A percentile compares a stretch with the other conserved stretches of the same genome.
phyloP scores from a whole-genome alignment of 345 rosid genomes.

The Noccaea bulbosa region DNA sequence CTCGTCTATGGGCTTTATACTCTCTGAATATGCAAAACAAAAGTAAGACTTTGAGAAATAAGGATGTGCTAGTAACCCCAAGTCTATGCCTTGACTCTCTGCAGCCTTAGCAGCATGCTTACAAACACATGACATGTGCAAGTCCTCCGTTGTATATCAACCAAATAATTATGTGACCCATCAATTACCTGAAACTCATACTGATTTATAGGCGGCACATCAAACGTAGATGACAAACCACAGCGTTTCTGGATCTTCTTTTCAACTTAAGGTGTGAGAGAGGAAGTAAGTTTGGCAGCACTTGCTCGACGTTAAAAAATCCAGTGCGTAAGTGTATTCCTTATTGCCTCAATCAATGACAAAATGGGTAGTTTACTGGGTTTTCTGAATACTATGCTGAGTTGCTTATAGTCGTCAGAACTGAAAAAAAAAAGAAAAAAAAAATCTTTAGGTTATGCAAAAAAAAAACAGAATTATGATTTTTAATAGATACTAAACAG shows the following conservation, averaged over 20 bases:
- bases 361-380: background rate
- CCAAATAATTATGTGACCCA: background rate
- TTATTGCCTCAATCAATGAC: background rate
- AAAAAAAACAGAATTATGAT: no score
- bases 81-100: background rate
- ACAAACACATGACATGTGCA: conserved; percentile 16
- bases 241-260: background rate
- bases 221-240: background rate
- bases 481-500: no score
- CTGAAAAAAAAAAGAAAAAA: no score
- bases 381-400: background rate
- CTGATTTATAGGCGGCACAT: conserved; percentile 9
- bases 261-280: background rate
- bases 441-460: no score
- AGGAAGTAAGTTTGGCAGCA: background rate
- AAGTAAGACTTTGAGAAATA: background rate
- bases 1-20: background rate
- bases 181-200: background rate
- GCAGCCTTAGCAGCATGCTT: conserved; percentile 11
- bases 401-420: background rate
- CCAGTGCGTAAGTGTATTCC: background rate
- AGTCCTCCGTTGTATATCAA: background rate
- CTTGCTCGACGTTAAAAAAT: background rate
- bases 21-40: background rate
- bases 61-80: background rate